Evolutionary conservation across 495 filamentous ascomycete species (phyloP).

Genomic region (Aspergillus diversus): DNA sequence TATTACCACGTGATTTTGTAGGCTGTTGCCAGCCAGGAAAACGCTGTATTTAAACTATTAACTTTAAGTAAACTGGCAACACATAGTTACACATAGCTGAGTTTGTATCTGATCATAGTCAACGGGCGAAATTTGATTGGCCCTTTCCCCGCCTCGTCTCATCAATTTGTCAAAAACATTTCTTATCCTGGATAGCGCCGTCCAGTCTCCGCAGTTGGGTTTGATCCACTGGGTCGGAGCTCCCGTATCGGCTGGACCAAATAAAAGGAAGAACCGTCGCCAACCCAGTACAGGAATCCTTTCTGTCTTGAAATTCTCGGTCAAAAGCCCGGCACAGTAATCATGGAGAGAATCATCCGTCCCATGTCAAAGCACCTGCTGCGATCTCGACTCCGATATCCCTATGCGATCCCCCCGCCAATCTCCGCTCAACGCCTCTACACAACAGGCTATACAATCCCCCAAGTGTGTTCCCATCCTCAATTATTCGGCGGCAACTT

Average conservation of each 20-base stretch:
- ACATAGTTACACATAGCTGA: no score
- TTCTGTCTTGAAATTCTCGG: not conserved
- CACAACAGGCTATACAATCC: conserved; percentile 47
- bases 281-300: not conserved
- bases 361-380: conserved; percentile 45
- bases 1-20: conserved; percentile 23
- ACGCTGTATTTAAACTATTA: no score
- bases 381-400: conserved; percentile 43
- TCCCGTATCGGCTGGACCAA: not conserved
- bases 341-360: conserved; percentile 47
- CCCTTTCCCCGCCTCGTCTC: not conserved
- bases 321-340: not conserved
- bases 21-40: not conserved
- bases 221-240: not conserved
- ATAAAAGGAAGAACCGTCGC: conserved; percentile 14
- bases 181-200: conserved; percentile 11
- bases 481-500: not conserved
- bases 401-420: conserved; percentile 41
- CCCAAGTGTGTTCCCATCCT: conserved; percentile 36
- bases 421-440: conserved; percentile 42
- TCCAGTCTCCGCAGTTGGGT: conserved; percentile 1
- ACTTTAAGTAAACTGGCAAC: no score
- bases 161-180: conserved; percentile 1
- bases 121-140: not conserved
- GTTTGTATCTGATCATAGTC: not conserved